These are phyloP conservation scores for Colletotrichum endophyticum DNA, from an alignment of 2,329 filamentous ascomycete genomes.

Conservation along the genomic window DNA sequence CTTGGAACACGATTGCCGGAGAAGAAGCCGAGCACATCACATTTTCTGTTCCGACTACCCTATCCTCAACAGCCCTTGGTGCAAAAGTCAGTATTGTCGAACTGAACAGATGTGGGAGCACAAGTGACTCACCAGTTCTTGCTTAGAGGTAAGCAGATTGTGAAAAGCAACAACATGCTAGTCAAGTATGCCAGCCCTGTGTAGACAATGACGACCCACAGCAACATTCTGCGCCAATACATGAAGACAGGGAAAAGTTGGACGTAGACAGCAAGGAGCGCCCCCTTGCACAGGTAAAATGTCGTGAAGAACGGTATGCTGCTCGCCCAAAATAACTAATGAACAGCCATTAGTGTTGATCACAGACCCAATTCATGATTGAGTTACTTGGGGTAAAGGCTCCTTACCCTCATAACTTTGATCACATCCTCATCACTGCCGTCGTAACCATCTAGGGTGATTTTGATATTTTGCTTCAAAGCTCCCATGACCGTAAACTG, in stretches of 20 bases:
- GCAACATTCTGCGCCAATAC: constrained; percentile 6
- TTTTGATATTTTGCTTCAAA: constrained; percentile 9
- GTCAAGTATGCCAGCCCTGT: neutral
- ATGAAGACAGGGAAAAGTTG: constrained; percentile 15
- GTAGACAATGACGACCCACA: constrained; percentile 5
- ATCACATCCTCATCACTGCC: neutral
- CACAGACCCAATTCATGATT: too few relatives aligned
- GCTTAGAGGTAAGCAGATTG: constrained; percentile 7
- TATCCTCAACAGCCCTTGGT: neutral
- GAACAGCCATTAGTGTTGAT: neutral
- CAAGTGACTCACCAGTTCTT: neutral
- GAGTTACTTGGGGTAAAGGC: neutral
- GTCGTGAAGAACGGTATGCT: constrained; percentile 15
- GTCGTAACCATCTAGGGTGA: constrained; percentile 3
- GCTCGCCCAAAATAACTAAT: constrained; percentile 14
- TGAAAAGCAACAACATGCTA: constrained; percentile 11
- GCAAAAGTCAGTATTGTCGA: neutral
- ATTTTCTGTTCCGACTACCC: neutral
- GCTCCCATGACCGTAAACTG: constrained; percentile 12
- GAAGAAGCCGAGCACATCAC: constrained; percentile 14
- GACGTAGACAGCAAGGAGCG: constrained; percentile 13
- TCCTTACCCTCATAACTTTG: neutral
- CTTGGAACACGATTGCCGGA: constrained; percentile 1
- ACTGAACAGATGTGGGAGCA: neutral
- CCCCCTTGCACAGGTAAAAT: constrained; percentile 14